Evolutionary conservation across 345 rosid genomes (phyloP).

Genomic region (Aegle marmelos): DNA sequence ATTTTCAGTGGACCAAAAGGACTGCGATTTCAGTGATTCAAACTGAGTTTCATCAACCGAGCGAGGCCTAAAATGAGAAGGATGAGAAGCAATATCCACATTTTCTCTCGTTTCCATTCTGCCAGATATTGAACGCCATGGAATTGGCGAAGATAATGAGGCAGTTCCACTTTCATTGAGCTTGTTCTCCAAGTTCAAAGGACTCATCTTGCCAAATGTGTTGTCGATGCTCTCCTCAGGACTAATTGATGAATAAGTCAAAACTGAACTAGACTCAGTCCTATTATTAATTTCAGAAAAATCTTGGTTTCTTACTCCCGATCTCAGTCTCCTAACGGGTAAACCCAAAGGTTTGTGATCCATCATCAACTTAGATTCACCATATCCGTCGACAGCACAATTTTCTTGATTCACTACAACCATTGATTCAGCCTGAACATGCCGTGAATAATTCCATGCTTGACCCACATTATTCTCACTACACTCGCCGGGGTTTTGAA

Average conservation of each 20-base stretch:
- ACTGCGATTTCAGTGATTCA: conserved; percentile 36
- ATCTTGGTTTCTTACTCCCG: conserved; percentile 21
- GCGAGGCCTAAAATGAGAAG: conserved; percentile 49
- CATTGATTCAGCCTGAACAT: conserved; percentile 48
- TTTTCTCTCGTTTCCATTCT: conserved; percentile 38
- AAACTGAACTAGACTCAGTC: conserved; percentile 32
- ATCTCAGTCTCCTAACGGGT: conserved; percentile 75
- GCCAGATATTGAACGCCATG: conserved; percentile 41
- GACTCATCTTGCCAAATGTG: conserved; percentile 30
- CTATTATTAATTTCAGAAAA: conserved; percentile 26
- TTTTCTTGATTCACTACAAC: conserved; percentile 53
- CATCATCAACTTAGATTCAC: conserved; percentile 13
- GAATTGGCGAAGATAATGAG: conserved; percentile 36
- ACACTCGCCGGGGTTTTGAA: conserved; percentile 23
- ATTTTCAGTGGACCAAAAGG: conserved; percentile 43
- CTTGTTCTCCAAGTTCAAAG: conserved; percentile 32
- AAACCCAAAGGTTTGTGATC: conserved; percentile 58
- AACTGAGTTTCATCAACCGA: conserved; percentile 62
- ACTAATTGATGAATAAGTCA: conserved; percentile 17
- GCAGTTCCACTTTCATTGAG: conserved; percentile 24
- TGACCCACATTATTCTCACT: conserved; percentile 32
- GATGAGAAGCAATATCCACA: conserved; percentile 9
- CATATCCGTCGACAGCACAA: conserved; percentile 34
- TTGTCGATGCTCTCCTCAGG: conserved; percentile 19
- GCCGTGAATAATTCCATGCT: conserved; percentile 61